A percentile compares a stretch with the other conserved stretches of the same genome.
phyloP scores from a whole-genome alignment of 257 asterid species.

The Ehretia macrophylla region DNA sequence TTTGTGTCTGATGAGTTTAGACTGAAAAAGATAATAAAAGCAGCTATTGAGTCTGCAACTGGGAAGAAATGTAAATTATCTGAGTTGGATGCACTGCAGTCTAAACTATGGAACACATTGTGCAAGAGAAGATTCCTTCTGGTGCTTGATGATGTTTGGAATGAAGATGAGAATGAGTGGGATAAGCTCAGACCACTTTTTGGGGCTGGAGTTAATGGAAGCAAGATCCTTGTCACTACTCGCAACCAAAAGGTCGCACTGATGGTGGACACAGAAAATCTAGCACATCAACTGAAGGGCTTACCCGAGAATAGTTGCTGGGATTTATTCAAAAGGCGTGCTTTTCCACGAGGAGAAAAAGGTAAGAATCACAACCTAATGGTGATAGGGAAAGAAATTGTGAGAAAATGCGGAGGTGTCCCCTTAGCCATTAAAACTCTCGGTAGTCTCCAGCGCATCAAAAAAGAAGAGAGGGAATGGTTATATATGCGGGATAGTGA shows the following conservation, averaged over 20 bases:
- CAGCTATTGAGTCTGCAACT: conserved; percentile 12
- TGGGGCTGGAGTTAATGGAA: conserved; percentile 16
- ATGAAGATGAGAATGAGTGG: conserved; percentile 24
- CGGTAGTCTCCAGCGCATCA: conserved; percentile 22
- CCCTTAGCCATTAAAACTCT: conserved; percentile 26
- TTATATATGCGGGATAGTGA: conserved; percentile 19
- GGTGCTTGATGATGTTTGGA: conserved; percentile 27
- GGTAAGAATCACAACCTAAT: conserved; percentile 10
- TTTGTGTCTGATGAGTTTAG: conserved; percentile 19
- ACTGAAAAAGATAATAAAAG: conserved; percentile 6
- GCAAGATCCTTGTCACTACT: conserved; percentile 24
- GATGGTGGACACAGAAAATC: conserved; percentile 6
- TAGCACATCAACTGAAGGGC: conserved; percentile 7
- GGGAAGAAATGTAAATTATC: conserved; percentile 8
- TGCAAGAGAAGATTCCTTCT: conserved; percentile 13
- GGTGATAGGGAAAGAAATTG: conserved; percentile 20
- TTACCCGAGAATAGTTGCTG: conserved; percentile 21
- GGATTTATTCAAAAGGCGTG: conserved; percentile 23
- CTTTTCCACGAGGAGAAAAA: conserved; percentile 17
- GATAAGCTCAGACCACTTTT: conserved; percentile 11
- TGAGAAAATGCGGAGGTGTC: conserved; percentile 29
- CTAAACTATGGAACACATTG: conserved; percentile 14
- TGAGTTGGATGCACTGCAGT: conserved; percentile 14
- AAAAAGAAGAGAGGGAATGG: conserved; percentile 19
- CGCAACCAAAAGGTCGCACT: conserved; percentile 18